Evolutionary conservation across 495 filamentous ascomycete genomes (phyloP).

Genomic region (Penicillium cataractarum): DNA sequence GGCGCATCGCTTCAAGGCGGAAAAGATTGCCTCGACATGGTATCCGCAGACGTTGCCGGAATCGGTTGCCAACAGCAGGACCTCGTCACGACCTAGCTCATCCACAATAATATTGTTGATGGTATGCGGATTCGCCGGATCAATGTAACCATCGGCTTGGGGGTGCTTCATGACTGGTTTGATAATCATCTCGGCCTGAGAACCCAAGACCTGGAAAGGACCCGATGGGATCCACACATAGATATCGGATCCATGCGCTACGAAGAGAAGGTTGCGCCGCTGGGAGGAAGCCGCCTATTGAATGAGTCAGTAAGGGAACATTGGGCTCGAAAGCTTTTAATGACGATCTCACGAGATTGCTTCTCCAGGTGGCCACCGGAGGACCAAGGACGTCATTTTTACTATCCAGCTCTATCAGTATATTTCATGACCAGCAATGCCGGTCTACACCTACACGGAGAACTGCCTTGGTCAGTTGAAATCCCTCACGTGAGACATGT

Average conservation of each 20-base stretch:
- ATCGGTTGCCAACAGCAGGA: slow-evolving; percentile 75
- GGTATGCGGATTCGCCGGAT: slow-evolving; percentile 61
- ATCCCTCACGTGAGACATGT: slow-evolving; percentile 19
- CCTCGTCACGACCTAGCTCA: slow-evolving; percentile 78
- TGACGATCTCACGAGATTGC: slow-evolving; percentile 51
- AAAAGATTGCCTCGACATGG: slow-evolving; percentile 62
- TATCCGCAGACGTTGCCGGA: slow-evolving; percentile 90
- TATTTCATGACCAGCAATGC: too few relatives aligned
- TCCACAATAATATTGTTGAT: slow-evolving; percentile 82
- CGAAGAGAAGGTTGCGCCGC: slow-evolving; percentile 70
- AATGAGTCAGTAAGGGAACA: slow-evolving; percentile 2
- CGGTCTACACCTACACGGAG: slow-evolving; percentile 19
- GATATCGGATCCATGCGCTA: slow-evolving; percentile 71
- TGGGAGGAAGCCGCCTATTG: slow-evolving; percentile 58
- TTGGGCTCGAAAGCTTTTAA: not conserved
- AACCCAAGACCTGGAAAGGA: slow-evolving; percentile 64
- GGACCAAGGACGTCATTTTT: slow-evolving; percentile 36
- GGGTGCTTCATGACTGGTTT: slow-evolving; percentile 58
- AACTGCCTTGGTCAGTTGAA: slow-evolving; percentile 28
- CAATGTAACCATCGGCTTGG: slow-evolving; percentile 57
- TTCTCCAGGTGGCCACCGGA: slow-evolving; percentile 46
- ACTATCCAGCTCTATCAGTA: slow-evolving; percentile 28
- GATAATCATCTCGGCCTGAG: slow-evolving; percentile 66
- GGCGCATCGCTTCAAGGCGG: slow-evolving; percentile 42
- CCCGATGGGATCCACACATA: slow-evolving; percentile 74